Conservation (phyloP, 2,329 filamentous ascomycete species). For the Onygenales sp. region DNA sequence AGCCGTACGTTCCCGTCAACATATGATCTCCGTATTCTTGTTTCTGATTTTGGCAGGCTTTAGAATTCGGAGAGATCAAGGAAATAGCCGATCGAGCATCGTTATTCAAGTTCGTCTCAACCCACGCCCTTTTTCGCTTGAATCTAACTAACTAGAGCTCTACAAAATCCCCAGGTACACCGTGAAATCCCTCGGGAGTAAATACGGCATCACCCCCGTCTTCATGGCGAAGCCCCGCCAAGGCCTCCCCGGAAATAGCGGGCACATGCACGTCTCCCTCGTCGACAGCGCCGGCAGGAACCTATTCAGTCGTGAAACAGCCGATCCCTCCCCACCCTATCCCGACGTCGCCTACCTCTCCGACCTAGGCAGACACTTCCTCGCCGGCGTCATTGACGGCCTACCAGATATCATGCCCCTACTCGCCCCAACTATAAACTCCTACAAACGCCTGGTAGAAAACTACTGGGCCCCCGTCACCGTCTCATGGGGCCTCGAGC, state of each 20-base stretch:
- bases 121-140: background rate
- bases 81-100: conserved; percentile 87
- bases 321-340: conserved; percentile 63
- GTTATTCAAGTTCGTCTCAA: conserved; percentile 67
- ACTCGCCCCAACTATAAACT: conserved; percentile 89
- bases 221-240: conserved; percentile 98
- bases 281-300: conserved; percentile 75
- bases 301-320: conserved; percentile 63
- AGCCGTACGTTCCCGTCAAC: conserved; percentile 47
- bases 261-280: conserved; percentile 90
- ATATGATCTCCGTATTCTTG: background rate
- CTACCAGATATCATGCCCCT: conserved; percentile 94
- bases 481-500: conserved; percentile 92
- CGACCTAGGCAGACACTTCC: conserved; percentile 82
- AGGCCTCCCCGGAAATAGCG: conserved; percentile 86
- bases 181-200: conserved; percentile 78
- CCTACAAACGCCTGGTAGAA: conserved; percentile 94
- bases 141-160: background rate
- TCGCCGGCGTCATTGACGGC: conserved; percentile 80
- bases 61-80: conserved; percentile 80
- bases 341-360: conserved; percentile 71
- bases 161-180: conserved; percentile 48
- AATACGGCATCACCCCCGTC: conserved; percentile 86
- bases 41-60: conserved; percentile 39
- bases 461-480: conserved; percentile 99